Percentiles rank a stretch among this genome's conserved stretches.
These are phyloP conservation scores for Colletotrichum salicis DNA, from an alignment of 2,329 filamentous ascomycete species.

Conservation along the genomic window DNA sequence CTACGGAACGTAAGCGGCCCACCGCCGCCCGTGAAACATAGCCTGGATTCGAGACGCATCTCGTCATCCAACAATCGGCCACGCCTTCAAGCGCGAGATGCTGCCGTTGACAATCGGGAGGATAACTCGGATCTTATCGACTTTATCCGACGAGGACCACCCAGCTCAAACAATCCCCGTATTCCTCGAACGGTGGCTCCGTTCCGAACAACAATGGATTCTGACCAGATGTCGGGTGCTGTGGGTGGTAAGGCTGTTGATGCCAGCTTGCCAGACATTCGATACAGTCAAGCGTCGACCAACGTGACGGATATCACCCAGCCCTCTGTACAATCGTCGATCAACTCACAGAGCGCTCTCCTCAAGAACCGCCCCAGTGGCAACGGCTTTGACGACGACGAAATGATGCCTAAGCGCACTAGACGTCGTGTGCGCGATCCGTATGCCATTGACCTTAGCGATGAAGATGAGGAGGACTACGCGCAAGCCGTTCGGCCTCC, in stretches of 20 bases:
- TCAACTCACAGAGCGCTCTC: constrained; percentile 81
- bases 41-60: constrained; percentile 51
- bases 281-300: constrained; percentile 67
- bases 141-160: constrained; percentile 90
- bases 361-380: constrained; percentile 53
- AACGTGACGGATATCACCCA: constrained; percentile 67
- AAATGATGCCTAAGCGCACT: constrained; percentile 75
- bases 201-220: constrained; percentile 87
- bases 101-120: constrained; percentile 68
- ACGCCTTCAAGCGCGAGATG: constrained; percentile 77
- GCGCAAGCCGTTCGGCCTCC: constrained; percentile 51
- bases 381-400: constrained; percentile 59
- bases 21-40: constrained; percentile 47
- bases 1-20: constrained; percentile 48
- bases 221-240: constrained; percentile 74
- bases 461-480: constrained; percentile 70
- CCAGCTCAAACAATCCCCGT: constrained; percentile 70
- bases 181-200: constrained; percentile 87
- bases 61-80: constrained; percentile 55
- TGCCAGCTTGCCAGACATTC: constrained; percentile 65
- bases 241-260: constrained; percentile 68
- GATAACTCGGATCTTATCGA: constrained; percentile 91
- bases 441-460: constrained; percentile 88
- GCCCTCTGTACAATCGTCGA: constrained; percentile 69
- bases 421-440: constrained; percentile 85